Evolutionary conservation across 768 basidiomycete genomes (phyloP).

Genomic region (Trametes meyenii): DNA sequence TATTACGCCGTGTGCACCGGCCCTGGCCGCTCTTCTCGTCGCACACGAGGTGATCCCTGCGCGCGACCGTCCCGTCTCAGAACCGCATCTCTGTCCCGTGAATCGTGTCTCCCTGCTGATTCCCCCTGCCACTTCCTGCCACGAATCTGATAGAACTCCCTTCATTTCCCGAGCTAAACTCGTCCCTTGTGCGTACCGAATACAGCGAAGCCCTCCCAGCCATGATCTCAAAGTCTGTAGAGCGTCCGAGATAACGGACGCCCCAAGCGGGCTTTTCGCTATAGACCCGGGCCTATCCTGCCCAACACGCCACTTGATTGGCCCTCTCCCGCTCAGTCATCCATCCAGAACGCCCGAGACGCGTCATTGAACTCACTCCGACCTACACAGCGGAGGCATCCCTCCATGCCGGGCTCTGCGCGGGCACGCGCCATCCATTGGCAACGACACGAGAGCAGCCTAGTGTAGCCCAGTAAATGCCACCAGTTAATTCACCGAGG

Average conservation of each 20-base stretch:
- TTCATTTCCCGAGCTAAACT: slow-evolving; percentile 27
- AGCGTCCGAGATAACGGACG: slow-evolving; percentile 26
- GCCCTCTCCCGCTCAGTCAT: not conserved
- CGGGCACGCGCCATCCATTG: not conserved
- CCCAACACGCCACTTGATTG: slow-evolving; percentile 20
- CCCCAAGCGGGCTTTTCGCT: slow-evolving; percentile 24
- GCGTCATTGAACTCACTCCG: slow-evolving; percentile 2
- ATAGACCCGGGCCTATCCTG: slow-evolving; percentile 18
- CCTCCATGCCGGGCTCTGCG: slow-evolving; percentile 5
- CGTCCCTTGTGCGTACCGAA: slow-evolving; percentile 23
- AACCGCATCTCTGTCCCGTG: slow-evolving; percentile 12
- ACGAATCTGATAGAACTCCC: slow-evolving; percentile 33
- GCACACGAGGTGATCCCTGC: slow-evolving; percentile 31
- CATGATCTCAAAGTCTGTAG: slow-evolving; percentile 16
- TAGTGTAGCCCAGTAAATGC: not conserved
- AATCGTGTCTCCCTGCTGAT: slow-evolving; percentile 9
- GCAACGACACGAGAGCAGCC: not conserved
- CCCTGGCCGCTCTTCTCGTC: slow-evolving; percentile 20
- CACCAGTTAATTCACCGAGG: slow-evolving; percentile 2
- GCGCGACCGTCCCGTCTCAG: not conserved
- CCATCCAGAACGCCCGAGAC: slow-evolving; percentile 13
- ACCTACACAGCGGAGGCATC: not conserved
- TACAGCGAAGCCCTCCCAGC: slow-evolving; percentile 23
- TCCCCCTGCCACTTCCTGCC: slow-evolving; percentile 20
- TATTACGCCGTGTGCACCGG: slow-evolving; percentile 19